Evolutionary conservation across 805 yeast genomes (phyloP), one percentile per base, ranked within the genome.

Genomic region (Teunomyces atbi): DNA sequence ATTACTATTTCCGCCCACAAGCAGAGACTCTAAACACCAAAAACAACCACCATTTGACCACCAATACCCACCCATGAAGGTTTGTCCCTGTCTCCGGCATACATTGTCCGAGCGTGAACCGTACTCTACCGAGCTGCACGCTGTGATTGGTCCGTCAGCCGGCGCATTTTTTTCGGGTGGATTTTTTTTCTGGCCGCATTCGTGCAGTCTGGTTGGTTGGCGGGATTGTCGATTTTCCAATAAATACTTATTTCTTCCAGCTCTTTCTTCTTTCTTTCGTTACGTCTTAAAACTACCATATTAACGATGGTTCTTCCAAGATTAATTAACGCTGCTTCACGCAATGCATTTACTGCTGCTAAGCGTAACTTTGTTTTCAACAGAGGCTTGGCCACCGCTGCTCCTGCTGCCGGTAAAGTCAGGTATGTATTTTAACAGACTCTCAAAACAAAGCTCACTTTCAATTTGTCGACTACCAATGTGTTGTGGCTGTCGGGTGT

Each of bases 261-360:
- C 45, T 46, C 44, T 49, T 47, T 48, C 51, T 47, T 47, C 47
- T 46, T 50, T 41, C 45, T 21, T 27, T 33, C 18, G 34, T 42
- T 45, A 34, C 35, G 51, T 57, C 54, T 55, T 53, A 49, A 23
- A 42, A 49, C 52, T 53, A 52, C 59, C 61, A 54, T 54, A 49
- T 47, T 57, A 54, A 59, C 64, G 65, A 79, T 79, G 83, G 82
- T 78, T 73, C 78, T 76, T 68, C 77, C 77, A 59, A 73, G 77
- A 71, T 71, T 73, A 70, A 69, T 72, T 63, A 71, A 72, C 71
- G 57, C 69, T 59, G 68, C 79, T 66, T 82, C 96, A 62, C 89
- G 90, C 76, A 79, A 86, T 68, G 96, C 96, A 65, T 82, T 86
- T 75, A 82, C 83, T 74, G 91, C 92, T 62, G 95, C 90, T 65